Evolutionary conservation across 1,139 yeast genomes (phyloP).

Genomic region (Meyerozyma carpophila): DNA sequence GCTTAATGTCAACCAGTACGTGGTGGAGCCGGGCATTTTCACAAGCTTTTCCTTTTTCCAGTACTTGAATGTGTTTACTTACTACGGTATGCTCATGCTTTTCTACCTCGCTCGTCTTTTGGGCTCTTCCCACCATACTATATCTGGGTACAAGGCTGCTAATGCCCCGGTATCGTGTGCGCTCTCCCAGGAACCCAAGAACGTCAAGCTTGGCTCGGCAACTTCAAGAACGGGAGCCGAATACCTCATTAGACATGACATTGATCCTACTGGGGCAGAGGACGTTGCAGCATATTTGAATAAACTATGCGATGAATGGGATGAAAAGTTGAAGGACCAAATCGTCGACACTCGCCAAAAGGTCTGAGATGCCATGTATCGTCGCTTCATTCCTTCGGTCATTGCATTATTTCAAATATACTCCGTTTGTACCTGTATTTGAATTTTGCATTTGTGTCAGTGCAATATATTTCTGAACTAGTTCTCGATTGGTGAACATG

Average conservation of each 20-base stretch:
- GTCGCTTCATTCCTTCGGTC: too few relatives aligned
- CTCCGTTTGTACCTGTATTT: too few relatives aligned
- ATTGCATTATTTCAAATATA: too few relatives aligned
- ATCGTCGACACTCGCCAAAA: constrained; percentile 20
- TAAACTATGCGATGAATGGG: constrained; percentile 56
- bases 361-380: not conserved
- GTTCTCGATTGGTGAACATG: too few relatives aligned
- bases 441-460: too few relatives aligned
- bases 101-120: constrained; percentile 78
- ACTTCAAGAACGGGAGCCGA: constrained; percentile 60
- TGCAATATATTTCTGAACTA: too few relatives aligned
- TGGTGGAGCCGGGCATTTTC: constrained; percentile 93
- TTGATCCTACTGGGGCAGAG: constrained; percentile 59
- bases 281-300: constrained; percentile 62
- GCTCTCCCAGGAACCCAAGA: constrained; percentile 37
- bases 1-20: constrained; percentile 59
- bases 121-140: constrained; percentile 87
- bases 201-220: constrained; percentile 71
- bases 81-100: constrained; percentile 76
- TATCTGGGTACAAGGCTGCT: constrained; percentile 85
- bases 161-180: constrained; percentile 59
- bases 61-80: constrained; percentile 70
- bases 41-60: constrained; percentile 76
- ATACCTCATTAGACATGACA: constrained; percentile 47
- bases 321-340: constrained; percentile 63